Conservation (phyloP, 805 yeast species). For the Limtongozyma cylindracea region DNA sequence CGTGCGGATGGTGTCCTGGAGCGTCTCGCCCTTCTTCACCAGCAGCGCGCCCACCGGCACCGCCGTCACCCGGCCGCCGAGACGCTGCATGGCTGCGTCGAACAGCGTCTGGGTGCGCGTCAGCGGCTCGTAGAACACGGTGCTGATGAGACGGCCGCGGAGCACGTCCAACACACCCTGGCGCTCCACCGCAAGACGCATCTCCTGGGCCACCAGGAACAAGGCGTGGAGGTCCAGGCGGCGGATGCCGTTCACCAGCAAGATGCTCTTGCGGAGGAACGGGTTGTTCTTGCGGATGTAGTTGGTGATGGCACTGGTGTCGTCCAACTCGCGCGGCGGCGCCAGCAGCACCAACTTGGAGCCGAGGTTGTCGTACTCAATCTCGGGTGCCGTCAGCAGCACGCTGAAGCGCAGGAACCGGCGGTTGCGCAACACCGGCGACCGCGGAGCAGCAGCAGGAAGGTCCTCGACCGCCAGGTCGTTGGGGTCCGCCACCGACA, state of each 20-base stretch:
- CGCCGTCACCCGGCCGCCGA: slow-evolving; percentile 92
- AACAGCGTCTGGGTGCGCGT: slow-evolving; percentile 93
- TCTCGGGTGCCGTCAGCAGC: slow-evolving; percentile 12
- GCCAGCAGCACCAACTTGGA: slow-evolving; percentile 52
- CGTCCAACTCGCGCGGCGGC: slow-evolving; percentile 43
- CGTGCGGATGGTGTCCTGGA: slow-evolving; percentile 90
- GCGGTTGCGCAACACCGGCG: slow-evolving; percentile 9
- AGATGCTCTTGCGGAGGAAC: slow-evolving; percentile 67
- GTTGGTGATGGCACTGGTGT: slow-evolving; percentile 57
- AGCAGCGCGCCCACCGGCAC: slow-evolving; percentile 75
- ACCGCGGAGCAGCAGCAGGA: too few species aligned
- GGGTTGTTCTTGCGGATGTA: slow-evolving; percentile 69
- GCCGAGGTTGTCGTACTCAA: slow-evolving; percentile 21
- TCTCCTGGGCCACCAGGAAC: slow-evolving; percentile 93
- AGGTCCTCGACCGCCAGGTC: too few species aligned
- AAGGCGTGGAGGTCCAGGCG: slow-evolving; percentile 80
- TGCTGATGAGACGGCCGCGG: slow-evolving; percentile 76
- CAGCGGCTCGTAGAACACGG: slow-evolving; percentile 95
- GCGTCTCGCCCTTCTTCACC: slow-evolving; percentile 92
- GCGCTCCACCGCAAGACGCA: slow-evolving; percentile 92
- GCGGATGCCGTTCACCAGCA: slow-evolving; percentile 70
- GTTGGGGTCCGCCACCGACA: too few species aligned
- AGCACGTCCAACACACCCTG: slow-evolving; percentile 81
- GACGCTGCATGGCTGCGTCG: slow-evolving; percentile 98
- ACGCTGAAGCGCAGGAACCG: slow-evolving; percentile 10